phyloP scores from a whole-genome alignment of 768 basidiomycete genomes.

The Lyophyllum shimeji region DNA sequence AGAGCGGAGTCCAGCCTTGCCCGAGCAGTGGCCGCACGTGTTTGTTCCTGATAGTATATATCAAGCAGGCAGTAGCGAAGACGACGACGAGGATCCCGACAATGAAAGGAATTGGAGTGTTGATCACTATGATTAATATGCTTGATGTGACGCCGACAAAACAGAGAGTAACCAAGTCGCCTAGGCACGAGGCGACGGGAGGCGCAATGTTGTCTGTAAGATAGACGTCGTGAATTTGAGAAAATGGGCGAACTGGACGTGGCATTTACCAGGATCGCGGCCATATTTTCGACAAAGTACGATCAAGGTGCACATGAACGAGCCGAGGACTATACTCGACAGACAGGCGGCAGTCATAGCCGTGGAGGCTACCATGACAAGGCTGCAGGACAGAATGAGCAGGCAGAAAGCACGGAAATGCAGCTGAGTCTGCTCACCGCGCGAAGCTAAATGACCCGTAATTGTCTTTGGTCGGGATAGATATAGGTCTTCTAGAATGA shows the following conservation, averaged over 20 bases:
- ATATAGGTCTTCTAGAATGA: slow-evolving; percentile 25
- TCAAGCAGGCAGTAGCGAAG: slow-evolving; percentile 45
- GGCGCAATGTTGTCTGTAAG: slow-evolving; percentile 90
- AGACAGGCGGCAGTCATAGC: slow-evolving; percentile 81
- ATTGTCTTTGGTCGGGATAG: slow-evolving; percentile 14
- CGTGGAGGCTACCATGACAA: slow-evolving; percentile 74
- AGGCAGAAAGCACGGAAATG: not conserved
- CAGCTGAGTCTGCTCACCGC: slow-evolving; percentile 1
- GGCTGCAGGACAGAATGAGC: slow-evolving; percentile 37
- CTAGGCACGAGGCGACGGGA: slow-evolving; percentile 88
- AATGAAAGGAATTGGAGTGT: slow-evolving; percentile 65
- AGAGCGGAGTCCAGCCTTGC: slow-evolving; percentile 88
- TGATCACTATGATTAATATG: slow-evolving; percentile 62
- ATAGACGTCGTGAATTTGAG: not conserved
- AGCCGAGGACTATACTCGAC: slow-evolving; percentile 79
- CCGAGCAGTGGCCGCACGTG: slow-evolving; percentile 70
- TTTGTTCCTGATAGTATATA: slow-evolving; percentile 63
- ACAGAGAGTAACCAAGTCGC: slow-evolving; percentile 88
- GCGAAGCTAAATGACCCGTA: slow-evolving; percentile 9
- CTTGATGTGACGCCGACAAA: slow-evolving; percentile 78
- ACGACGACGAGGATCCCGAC: slow-evolving; percentile 48
- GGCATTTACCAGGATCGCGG: slow-evolving; percentile 75
- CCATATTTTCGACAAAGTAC: slow-evolving; percentile 73
- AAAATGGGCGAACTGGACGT: not conserved
- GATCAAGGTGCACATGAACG: slow-evolving; percentile 88